Conservation (phyloP, 176 grass and related monocot species). For the Aegilops tauschii region DNA sequence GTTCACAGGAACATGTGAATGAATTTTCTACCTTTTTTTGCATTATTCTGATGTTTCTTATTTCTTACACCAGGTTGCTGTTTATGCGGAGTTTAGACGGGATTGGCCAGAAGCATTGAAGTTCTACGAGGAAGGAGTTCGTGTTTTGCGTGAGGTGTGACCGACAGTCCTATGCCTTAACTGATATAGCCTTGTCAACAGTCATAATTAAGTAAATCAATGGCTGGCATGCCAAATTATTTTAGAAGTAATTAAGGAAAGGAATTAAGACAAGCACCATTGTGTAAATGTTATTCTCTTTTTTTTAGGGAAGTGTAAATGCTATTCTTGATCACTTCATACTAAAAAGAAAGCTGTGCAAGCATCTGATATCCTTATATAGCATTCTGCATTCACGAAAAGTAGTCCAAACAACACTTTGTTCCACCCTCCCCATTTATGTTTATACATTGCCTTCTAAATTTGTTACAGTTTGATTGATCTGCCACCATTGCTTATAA, state of each 20-base stretch:
- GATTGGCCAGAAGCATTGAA: constrained; percentile 91
- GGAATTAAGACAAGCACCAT: neutral
- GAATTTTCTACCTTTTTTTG: neutral
- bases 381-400: neutral
- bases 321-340: neutral
- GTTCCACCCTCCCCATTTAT: neutral
- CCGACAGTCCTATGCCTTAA: constrained; percentile 25
- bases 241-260: constrained; percentile 12
- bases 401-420: neutral
- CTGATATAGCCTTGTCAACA: neutral
- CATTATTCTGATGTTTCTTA: constrained; percentile 8
- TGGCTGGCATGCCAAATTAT: constrained; percentile 6
- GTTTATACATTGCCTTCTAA: neutral
- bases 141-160: constrained; percentile 82
- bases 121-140: constrained; percentile 94
- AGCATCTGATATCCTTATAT: neutral
- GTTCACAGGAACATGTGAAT: neutral
- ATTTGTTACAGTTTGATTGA: neutral
- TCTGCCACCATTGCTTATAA: constrained; percentile 13
- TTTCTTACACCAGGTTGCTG: constrained; percentile 63
- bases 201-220: neutral
- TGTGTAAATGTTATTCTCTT: neutral
- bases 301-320: neutral
- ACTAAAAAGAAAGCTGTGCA: neutral
- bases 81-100: constrained; percentile 93